phyloP scores from a whole-genome alignment of 192 early-diverging fungal genomes.

The Dissophora globulifera region DNA sequence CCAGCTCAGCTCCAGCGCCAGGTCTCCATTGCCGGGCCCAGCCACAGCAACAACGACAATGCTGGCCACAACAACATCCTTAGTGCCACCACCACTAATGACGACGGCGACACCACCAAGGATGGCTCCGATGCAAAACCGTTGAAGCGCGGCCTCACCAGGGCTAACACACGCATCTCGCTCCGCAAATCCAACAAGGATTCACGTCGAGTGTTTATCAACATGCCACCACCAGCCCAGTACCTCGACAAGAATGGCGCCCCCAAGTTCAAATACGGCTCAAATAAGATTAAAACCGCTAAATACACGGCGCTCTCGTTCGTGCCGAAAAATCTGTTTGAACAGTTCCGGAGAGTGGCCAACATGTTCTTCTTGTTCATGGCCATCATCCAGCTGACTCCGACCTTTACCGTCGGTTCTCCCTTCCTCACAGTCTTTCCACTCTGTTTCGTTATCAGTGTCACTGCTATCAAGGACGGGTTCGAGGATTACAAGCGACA shows the following conservation, averaged over 20 bases:
- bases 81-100: too few relatives aligned
- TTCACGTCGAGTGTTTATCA: constrained; percentile 70
- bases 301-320: constrained; percentile 91
- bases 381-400: constrained; percentile 84
- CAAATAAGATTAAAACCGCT: constrained; percentile 90
- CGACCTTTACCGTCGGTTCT: constrained; percentile 81
- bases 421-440: constrained; percentile 85
- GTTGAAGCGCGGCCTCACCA: constrained; percentile 15
- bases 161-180: constrained; percentile 59
- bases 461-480: constrained; percentile 88
- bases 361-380: constrained; percentile 90
- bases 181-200: constrained; percentile 56
- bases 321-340: constrained; percentile 91
- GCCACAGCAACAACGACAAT: background rate
- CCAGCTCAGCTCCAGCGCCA: constrained; percentile 14
- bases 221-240: constrained; percentile 66
- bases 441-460: constrained; percentile 80
- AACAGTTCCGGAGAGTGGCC: constrained; percentile 88
- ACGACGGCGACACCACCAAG: background rate
- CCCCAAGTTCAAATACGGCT: constrained; percentile 65
- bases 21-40: constrained; percentile 33
- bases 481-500: constrained; percentile 92
- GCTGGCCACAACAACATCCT: background rate
- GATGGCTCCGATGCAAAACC: constrained; percentile 4
- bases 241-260: constrained; percentile 64